Conservation (phyloP, 805 yeast genomes). For the Candida sanyiensis region DNA sequence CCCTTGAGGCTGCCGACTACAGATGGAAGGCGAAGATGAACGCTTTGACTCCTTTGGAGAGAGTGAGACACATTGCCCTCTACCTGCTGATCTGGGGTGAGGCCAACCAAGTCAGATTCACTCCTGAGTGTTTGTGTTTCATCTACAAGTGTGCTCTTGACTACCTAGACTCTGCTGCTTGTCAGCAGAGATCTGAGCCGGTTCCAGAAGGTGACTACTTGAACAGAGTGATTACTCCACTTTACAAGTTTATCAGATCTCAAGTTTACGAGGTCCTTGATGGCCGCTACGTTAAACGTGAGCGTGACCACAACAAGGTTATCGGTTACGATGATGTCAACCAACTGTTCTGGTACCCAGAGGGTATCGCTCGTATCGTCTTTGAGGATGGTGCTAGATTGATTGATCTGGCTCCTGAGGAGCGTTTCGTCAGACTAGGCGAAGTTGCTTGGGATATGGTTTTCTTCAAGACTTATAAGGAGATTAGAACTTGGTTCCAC, state of each 20-base stretch:
- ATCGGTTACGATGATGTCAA: slow-evolving; percentile 97
- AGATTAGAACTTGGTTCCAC: slow-evolving; percentile 97
- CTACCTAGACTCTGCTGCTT: slow-evolving; percentile 80
- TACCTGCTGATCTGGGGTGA: slow-evolving; percentile 84
- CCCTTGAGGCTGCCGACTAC: slow-evolving; percentile 73
- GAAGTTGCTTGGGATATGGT: slow-evolving; percentile 90
- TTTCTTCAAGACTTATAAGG: slow-evolving; percentile 93
- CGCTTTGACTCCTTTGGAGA: slow-evolving; percentile 62
- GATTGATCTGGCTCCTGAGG: slow-evolving; percentile 83
- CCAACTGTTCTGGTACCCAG: slow-evolving; percentile 99
- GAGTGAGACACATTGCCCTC: slow-evolving; percentile 72
- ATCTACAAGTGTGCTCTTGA: slow-evolving; percentile 93
- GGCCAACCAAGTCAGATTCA: slow-evolving; percentile 91
- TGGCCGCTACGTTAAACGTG: slow-evolving; percentile 80
- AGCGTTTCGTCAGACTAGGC: slow-evolving; percentile 84
- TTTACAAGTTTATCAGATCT: slow-evolving; percentile 72
- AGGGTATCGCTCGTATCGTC: slow-evolving; percentile 90
- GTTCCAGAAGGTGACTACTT: slow-evolving; percentile 86
- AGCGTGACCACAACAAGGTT: slow-evolving; percentile 73
- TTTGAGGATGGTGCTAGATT: slow-evolving; percentile 90
- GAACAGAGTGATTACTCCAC: slow-evolving; percentile 87
- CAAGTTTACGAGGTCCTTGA: slow-evolving; percentile 79
- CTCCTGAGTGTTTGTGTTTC: slow-evolving; percentile 85
- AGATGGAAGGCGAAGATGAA: slow-evolving; percentile 86
- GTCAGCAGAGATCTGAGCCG: slow-evolving; percentile 81